Conservation (phyloP, 1,284 basidiomycete genomes). For the Malassezia equina region DNA sequence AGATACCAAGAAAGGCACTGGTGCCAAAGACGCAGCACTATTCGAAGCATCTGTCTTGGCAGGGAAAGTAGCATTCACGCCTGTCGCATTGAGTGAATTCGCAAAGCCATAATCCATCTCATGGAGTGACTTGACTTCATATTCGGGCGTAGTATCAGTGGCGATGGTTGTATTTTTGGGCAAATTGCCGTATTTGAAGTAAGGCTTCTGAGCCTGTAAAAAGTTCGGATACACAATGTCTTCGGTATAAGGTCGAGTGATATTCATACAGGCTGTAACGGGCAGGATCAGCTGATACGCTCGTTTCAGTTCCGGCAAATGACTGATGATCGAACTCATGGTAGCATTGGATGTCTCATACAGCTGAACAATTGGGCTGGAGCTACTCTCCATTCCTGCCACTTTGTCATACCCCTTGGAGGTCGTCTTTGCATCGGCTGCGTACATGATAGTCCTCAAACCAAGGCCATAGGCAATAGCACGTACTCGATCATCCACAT, state of each 20-base stretch:
- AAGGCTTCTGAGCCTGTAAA: slow-evolving; percentile 48
- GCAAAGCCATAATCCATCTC: not conserved
- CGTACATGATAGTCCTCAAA: slow-evolving; percentile 51
- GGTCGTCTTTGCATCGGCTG: slow-evolving; percentile 43
- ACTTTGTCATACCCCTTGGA: slow-evolving; percentile 51
- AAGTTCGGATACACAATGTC: slow-evolving; percentile 46
- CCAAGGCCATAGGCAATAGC: slow-evolving; percentile 53
- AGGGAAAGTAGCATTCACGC: not conserved
- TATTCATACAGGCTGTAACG: slow-evolving; percentile 40
- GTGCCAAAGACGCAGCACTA: not conserved
- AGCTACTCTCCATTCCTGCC: slow-evolving; percentile 43
- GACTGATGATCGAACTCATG: slow-evolving; percentile 31
- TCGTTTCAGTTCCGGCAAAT: slow-evolving; percentile 30
- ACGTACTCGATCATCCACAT: slow-evolving; percentile 54
- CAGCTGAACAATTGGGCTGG: slow-evolving; percentile 30
- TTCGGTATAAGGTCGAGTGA: slow-evolving; percentile 50
- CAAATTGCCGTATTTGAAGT: slow-evolving; percentile 46
- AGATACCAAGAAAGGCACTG: not conserved
- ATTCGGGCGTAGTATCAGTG: not conserved
- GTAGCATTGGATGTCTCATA: slow-evolving; percentile 42
- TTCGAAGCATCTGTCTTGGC: not conserved
- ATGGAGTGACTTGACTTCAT: not conserved
- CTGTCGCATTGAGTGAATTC: not conserved
- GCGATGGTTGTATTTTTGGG: slow-evolving; percentile 20
- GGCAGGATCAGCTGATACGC: slow-evolving; percentile 42